These are phyloP conservation scores for Pyrus hybrid DNA, from an alignment of 331 rosid species.

Conservation along the genomic window DNA sequence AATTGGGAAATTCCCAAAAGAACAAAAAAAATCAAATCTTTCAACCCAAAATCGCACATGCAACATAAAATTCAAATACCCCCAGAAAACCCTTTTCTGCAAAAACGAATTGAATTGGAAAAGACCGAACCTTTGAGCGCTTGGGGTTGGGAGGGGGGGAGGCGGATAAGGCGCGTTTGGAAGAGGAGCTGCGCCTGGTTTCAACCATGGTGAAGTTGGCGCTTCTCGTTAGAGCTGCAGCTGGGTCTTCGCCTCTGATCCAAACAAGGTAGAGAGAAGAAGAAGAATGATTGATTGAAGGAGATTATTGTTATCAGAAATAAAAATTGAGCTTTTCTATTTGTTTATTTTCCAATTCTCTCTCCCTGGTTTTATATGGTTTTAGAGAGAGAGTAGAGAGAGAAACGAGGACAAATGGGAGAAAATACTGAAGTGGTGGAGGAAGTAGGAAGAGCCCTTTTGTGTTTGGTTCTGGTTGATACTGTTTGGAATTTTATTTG, in stretches of 20 bases:
- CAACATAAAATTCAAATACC: conserved; percentile 4
- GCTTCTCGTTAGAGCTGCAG: neutral
- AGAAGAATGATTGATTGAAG: neutral
- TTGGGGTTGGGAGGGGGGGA: conserved; percentile 63
- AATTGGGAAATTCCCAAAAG: neutral
- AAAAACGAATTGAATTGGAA: neutral
- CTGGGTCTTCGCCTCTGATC: conserved; percentile 26
- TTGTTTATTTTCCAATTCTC: neutral
- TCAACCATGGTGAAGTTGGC: conserved; percentile 59
- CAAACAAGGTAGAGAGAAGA: conserved; percentile 15
- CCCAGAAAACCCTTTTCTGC: neutral
- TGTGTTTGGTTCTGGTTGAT: neutral
- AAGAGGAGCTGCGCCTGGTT: conserved; percentile 76
- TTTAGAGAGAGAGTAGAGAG: neutral
- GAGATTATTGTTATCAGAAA: neutral
- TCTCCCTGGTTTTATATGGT: neutral
- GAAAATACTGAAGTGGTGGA: neutral
- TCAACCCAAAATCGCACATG: neutral
- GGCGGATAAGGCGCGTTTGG: conserved; percentile 69
- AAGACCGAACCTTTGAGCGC: conserved; percentile 63
- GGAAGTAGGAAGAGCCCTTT: neutral
- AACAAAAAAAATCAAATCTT: neutral
- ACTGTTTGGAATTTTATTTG: neutral
- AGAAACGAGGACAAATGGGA: neutral
- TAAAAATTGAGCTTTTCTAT: neutral